Evolutionary conservation across 192 early-diverging fungal species (phyloP), one percentile per base, ranked within the genome.

Genomic region (Coemansia sp.): DNA sequence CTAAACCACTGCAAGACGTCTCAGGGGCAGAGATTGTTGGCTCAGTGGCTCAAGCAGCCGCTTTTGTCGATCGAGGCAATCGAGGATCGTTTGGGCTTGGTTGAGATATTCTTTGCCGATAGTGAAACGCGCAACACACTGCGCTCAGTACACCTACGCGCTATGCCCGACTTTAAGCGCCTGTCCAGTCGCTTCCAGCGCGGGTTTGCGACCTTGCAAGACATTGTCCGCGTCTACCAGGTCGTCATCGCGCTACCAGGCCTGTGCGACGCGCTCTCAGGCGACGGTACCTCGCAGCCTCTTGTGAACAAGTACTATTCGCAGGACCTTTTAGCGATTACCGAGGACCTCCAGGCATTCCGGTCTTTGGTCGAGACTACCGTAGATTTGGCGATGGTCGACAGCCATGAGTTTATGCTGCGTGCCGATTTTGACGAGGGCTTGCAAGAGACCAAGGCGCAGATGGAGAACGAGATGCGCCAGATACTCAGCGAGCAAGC

Each of bases 1-100:
- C 77, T 98, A 34, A 93, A 96, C 78, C 87, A 91, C 63, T 95
- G 94, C 85, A 93, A 93, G 62, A 98, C 96, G 5, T 72, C 91
- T 0, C 94, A 95, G 62, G 96, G 96, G 0, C 84, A 90, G 17
- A 76, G 96, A 2, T 75, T 96, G 66, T 77, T 98, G 42, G 88
- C 84, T n/a, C 92, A 94, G 67, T 98, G 94, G 94, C 82, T 98
- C 25, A 94, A 94, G 68, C 95, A 96, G 75, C 96, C 96, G 12
- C 84, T 96, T 5, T 75, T 95, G 67, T 84, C 89, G 25, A 41
- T 92, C 17, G 62, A 55, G 3, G 86, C 87, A n/a, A 96, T 98
- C 84, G 89, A 89, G 45, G 81, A 87, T 38, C 74, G 95, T 9
- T 91, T 94, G 32, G 85, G 87, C 32, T 73, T 94, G 60, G 91